These are phyloP conservation scores for Kwoniella shivajii DNA, from an alignment of 1,284 basidiomycete genomes.

Conservation along the genomic window DNA sequence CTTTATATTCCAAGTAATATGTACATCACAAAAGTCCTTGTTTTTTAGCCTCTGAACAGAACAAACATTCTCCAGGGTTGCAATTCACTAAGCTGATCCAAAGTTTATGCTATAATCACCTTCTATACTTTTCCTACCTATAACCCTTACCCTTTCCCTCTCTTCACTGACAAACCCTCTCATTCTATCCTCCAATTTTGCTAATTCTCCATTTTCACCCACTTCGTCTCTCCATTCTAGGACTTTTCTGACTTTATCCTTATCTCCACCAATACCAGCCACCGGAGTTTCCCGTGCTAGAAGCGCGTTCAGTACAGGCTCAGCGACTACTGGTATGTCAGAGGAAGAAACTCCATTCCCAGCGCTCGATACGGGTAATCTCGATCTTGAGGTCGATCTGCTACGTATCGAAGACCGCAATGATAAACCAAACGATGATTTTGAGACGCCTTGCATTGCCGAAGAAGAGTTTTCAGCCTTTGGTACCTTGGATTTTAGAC, in stretches of 20 bases:
- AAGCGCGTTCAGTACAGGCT: no score
- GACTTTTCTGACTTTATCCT: slow-evolving; percentile 8
- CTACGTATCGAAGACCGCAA: neutral
- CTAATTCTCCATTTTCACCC: slow-evolving; percentile 13
- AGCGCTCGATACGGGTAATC: no score
- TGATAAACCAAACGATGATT: slow-evolving; percentile 1
- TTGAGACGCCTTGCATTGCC: no score
- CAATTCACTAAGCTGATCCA: no score
- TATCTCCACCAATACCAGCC: no score
- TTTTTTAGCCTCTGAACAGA: no score
- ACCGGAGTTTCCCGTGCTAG: no score
- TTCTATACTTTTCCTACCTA: slow-evolving; percentile 12
- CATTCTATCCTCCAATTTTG: slow-evolving; percentile 18
- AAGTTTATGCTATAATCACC: neutral
- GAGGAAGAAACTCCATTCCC: no score
- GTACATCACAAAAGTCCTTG: no score
- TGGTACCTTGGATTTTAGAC: neutral
- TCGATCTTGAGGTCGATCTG: no score
- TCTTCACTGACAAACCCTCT: slow-evolving; percentile 22
- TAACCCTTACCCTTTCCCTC: slow-evolving; percentile 18
- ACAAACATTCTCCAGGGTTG: neutral
- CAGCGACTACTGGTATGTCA: no score
- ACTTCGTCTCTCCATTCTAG: slow-evolving; percentile 20
- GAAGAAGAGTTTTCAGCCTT: neutral
- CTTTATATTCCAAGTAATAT: no score